Conservation (phyloP, 1,284 basidiomycete species). For the Rhodotorula sp. region DNA sequence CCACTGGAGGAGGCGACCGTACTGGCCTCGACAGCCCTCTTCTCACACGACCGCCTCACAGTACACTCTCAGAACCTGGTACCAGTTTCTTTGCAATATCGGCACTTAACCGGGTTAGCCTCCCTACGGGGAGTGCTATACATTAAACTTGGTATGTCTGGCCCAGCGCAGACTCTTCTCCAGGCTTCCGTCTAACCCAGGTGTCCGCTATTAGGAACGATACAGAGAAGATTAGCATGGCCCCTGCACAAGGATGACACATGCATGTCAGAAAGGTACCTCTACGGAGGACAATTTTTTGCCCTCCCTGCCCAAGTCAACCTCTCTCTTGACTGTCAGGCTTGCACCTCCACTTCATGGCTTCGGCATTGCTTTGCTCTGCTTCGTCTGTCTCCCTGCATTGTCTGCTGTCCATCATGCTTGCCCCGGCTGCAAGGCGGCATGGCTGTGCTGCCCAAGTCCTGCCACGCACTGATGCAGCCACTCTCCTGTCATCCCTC, state of each 20-base stretch:
- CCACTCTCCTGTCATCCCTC: too few relatives aligned
- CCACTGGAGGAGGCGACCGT: too few relatives aligned
- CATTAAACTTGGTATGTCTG: conserved; percentile 10
- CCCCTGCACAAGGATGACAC: conserved; percentile 51
- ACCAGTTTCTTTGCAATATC: too few relatives aligned
- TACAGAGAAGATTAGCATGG: conserved; percentile 50
- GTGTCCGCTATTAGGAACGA: conserved; percentile 1
- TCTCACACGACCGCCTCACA: too few relatives aligned
- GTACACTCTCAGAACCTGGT: background rate
- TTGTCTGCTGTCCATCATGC: too few relatives aligned
- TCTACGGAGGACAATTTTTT: conserved; percentile 37
- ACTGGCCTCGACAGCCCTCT: too few relatives aligned
- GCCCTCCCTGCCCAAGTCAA: background rate
- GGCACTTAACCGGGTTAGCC: background rate
- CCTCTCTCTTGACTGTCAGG: background rate
- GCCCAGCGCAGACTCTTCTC: conserved; percentile 3
- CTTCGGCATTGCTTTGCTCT: background rate
- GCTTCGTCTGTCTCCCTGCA: too few relatives aligned
- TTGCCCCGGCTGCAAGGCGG: too few relatives aligned
- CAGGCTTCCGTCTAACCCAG: background rate
- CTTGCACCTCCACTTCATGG: too few relatives aligned
- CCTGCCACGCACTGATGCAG: too few relatives aligned
- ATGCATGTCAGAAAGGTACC: conserved; percentile 33
- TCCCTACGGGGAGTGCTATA: background rate
- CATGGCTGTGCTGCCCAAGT: too few relatives aligned